A percentile compares a stretch with the other conserved stretches of the same genome.
Conservation (phyloP, 768 basidiomycete species). For the Inosperma sp. region DNA sequence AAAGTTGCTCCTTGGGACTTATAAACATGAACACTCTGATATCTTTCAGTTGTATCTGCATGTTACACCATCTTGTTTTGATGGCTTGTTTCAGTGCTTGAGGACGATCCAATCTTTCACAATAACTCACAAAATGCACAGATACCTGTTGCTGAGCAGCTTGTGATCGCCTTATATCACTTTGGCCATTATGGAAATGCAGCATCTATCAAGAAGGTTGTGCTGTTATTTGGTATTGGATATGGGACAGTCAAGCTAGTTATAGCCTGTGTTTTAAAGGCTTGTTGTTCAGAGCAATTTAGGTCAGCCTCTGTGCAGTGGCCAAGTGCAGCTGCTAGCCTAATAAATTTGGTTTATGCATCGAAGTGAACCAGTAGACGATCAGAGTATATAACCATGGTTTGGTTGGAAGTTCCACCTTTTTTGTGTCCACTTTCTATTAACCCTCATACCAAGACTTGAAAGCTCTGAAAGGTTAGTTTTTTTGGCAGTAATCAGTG, state of each 20-base stretch:
- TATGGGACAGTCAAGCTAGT: constrained; percentile 29
- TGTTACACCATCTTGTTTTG: constrained; percentile 6
- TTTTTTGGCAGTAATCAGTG: too few species aligned
- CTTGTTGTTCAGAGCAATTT: constrained; percentile 20
- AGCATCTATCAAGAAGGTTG: constrained; percentile 27
- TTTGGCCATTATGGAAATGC: constrained; percentile 21
- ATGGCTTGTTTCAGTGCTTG: neutral
- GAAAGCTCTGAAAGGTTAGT: too few species aligned
- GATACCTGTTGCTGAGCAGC: constrained; percentile 7
- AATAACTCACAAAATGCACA: constrained; percentile 9
- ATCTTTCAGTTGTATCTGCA: constrained; percentile 6
- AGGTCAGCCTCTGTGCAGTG: constrained; percentile 22
- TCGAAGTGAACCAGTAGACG: too few species aligned
- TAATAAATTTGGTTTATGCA: too few species aligned
- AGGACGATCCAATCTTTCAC: constrained; percentile 6
- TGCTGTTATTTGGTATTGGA: constrained; percentile 33
- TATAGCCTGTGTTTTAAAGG: constrained; percentile 26
- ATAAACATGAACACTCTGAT: constrained; percentile 1
- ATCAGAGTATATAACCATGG: too few species aligned
- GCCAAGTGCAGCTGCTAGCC: constrained; percentile 30
- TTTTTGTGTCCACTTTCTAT: too few species aligned
- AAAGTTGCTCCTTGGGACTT: neutral
- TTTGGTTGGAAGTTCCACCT: too few species aligned
- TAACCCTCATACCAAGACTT: too few species aligned
- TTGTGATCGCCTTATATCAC: constrained; percentile 4